These are phyloP conservation scores for Pseudogymnoascus sp. DNA, from an alignment of 2,329 filamentous ascomycete species.

Conservation along the genomic window DNA sequence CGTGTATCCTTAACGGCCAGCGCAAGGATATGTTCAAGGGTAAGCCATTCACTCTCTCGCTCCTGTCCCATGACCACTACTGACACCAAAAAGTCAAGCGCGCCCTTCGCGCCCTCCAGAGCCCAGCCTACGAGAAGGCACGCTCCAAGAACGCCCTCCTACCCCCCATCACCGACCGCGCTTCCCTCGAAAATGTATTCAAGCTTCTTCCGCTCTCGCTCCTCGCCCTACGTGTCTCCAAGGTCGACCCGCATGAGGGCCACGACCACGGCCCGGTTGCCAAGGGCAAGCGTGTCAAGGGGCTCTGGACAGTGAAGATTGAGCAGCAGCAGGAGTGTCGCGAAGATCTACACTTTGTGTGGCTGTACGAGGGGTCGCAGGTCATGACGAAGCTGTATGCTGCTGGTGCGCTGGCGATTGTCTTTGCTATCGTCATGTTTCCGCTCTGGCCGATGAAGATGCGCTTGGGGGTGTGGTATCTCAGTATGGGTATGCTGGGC, in stretches of 20 bases:
- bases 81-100: conserved; percentile 65
- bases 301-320: conserved; percentile 90
- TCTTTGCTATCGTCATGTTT: conserved; percentile 88
- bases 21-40: conserved; percentile 97
- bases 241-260: conserved; percentile 68
- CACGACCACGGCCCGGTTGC: conserved; percentile 54
- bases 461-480: conserved; percentile 91
- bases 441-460: conserved; percentile 90
- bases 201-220: conserved; percentile 92
- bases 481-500: conserved; percentile 87
- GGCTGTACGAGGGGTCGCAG: conserved; percentile 91
- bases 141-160: conserved; percentile 82
- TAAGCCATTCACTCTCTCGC: conserved; percentile 31
- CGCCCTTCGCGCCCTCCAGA: conserved; percentile 81
- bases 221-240: conserved; percentile 80
- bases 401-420: conserved; percentile 67
- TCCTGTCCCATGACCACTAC: background rate
- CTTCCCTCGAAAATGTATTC: conserved; percentile 85
- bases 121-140: conserved; percentile 82
- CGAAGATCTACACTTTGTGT: conserved; percentile 90
- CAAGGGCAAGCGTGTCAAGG: conserved; percentile 78
- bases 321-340: conserved; percentile 88
- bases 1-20: conserved; percentile 90
- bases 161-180: conserved; percentile 78
- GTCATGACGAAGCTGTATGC: conserved; percentile 92